Conservation (phyloP, 176 grass and related monocot genomes). For the Musa acuminata region DNA sequence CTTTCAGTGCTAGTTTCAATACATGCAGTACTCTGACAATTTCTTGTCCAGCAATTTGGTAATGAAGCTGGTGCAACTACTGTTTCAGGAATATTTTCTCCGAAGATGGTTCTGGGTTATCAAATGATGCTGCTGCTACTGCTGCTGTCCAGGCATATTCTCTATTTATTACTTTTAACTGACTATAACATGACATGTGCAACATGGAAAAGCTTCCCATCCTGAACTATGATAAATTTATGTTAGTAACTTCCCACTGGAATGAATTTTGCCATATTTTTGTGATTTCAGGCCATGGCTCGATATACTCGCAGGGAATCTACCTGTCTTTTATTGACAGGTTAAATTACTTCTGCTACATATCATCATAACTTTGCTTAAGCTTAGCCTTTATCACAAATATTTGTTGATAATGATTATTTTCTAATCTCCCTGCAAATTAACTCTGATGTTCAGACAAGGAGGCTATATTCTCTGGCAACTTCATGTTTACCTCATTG, state of each 20-base stretch:
- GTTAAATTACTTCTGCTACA: constrained; percentile 34
- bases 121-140: constrained; percentile 42
- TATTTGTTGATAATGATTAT: not conserved
- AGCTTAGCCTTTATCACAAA: not conserved
- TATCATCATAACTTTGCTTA: not conserved
- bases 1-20: not conserved
- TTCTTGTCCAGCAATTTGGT: constrained; percentile 3
- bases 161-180: not conserved
- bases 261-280: constrained; percentile 4
- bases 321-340: constrained; percentile 78
- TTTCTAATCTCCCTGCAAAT: not conserved
- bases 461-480: constrained; percentile 80
- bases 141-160: constrained; percentile 55
- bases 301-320: constrained; percentile 79
- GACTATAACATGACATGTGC: not conserved
- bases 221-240: not conserved
- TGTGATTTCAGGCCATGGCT: constrained; percentile 64
- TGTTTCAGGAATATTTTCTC: constrained; percentile 80
- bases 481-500: constrained; percentile 75
- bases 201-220: not conserved
- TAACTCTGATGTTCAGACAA: constrained; percentile 34
- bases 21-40: constrained; percentile 4
- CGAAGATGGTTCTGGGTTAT: constrained; percentile 57
- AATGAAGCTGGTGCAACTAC: constrained; percentile 22
- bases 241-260: not conserved